Conservation (phyloP, 345 rosid species). For the Eucalyptus pauciflora region DNA sequence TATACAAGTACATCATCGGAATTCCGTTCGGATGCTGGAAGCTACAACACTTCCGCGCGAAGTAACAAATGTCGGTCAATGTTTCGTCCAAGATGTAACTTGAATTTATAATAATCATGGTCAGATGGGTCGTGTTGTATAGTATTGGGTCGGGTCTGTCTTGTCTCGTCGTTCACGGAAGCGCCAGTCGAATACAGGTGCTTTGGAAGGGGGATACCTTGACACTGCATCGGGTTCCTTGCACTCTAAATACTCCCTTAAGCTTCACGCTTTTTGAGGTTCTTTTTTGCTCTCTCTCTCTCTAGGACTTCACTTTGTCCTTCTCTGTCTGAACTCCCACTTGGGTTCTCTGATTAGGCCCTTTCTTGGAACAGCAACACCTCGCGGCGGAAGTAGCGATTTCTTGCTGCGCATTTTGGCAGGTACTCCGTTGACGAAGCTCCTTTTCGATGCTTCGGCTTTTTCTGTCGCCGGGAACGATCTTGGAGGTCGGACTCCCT, state of each 20-base stretch:
- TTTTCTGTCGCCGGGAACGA: not conserved
- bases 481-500: not conserved
- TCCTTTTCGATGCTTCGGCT: not conserved
- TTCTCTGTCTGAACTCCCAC: not conserved
- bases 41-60: not conserved
- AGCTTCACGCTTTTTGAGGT: not conserved
- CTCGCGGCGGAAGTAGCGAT: not conserved
- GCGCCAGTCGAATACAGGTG: not conserved
- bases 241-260: not conserved
- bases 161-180: not conserved
- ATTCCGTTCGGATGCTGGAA: not conserved
- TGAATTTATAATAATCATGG: not conserved
- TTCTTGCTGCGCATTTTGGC: not conserved
- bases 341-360: not conserved
- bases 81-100: not conserved
- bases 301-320: not conserved
- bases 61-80: not conserved
- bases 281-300: not conserved
- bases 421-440: not conserved
- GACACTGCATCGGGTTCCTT: not conserved
- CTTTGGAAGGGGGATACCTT: not conserved
- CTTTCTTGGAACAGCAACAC: not conserved
- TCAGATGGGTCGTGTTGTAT: not conserved
- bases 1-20: not conserved
- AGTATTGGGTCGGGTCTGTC: not conserved